phyloP scores from a whole-genome alignment of 2,329 filamentous ascomycete species.

The Microdochium paspali region DNA sequence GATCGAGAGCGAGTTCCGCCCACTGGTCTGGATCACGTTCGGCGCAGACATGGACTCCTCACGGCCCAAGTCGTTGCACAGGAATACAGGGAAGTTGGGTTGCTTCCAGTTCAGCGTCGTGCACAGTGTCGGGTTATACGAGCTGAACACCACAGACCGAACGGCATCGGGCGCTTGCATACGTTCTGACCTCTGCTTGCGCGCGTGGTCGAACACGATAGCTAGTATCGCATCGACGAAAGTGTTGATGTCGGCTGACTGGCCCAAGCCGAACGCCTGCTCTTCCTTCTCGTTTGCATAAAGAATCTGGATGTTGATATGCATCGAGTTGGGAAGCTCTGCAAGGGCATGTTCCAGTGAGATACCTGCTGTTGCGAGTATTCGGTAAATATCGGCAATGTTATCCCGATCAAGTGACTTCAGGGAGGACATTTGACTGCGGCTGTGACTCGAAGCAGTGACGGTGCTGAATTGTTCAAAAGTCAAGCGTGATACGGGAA shows the following conservation, averaged over 20 bases:
- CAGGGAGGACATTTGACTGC: slow-evolving; percentile 31
- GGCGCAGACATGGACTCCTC: slow-evolving; percentile 34
- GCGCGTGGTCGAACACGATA: slow-evolving; percentile 86
- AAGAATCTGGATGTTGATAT: slow-evolving; percentile 85
- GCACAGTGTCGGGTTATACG: slow-evolving; percentile 83
- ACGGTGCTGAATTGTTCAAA: slow-evolving; percentile 59
- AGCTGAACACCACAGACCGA: slow-evolving; percentile 86
- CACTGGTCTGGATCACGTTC: slow-evolving; percentile 41
- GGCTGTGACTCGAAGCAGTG: slow-evolving; percentile 31
- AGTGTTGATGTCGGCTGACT: slow-evolving; percentile 72
- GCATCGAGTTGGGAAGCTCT: slow-evolving; percentile 67
- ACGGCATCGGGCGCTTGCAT: slow-evolving; percentile 61
- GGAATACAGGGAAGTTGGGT: slow-evolving; percentile 91
- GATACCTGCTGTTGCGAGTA: slow-evolving; percentile 68
- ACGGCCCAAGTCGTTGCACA: slow-evolving; percentile 84
- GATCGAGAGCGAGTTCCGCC: slow-evolving; percentile 70
- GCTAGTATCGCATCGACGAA: slow-evolving; percentile 78
- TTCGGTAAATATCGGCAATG: slow-evolving; percentile 59
- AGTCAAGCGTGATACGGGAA: slow-evolving; percentile 72
- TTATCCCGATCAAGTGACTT: slow-evolving; percentile 36
- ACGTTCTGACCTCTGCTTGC: slow-evolving; percentile 51
- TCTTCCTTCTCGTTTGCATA: slow-evolving; percentile 76
- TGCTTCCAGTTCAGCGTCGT: slow-evolving; percentile 98
- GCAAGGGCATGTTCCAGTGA: slow-evolving; percentile 68
- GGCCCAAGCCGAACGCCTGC: slow-evolving; percentile 56